phyloP scores from a whole-genome alignment of 139 green algal genomes.

The Chlorella sp. region DNA sequence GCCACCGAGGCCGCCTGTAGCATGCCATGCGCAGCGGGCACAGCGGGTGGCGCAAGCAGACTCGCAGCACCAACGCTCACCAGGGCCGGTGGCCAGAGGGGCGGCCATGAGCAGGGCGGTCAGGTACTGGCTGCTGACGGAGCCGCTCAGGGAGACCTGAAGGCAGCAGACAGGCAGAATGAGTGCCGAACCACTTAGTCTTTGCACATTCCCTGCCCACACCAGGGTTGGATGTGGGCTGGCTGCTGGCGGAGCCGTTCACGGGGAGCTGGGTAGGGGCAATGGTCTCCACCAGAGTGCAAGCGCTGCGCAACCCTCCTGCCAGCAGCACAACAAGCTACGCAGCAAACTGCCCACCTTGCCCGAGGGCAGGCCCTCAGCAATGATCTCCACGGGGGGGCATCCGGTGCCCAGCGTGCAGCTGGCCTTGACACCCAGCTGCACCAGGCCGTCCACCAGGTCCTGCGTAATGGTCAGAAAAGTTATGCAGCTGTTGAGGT shows the following conservation, averaged over 20 bases:
- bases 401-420: constrained; percentile 96
- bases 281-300: background rate
- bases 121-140: constrained; percentile 93
- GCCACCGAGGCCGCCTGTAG: too few species aligned
- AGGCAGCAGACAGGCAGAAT: too few species aligned
- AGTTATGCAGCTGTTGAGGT: constrained; percentile 69
- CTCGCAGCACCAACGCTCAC: background rate
- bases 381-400: constrained; percentile 90
- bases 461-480: background rate
- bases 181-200: too few species aligned
- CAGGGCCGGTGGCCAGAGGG: constrained; percentile 78
- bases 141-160: constrained; percentile 77
- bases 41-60: too few species aligned
- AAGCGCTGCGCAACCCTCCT: too few species aligned
- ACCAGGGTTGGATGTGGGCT: too few species aligned
- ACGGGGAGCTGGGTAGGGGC: background rate
- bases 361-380: constrained; percentile 84
- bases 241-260: too few species aligned
- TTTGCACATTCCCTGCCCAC: too few species aligned
- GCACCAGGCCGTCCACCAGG: constrained; percentile 41
- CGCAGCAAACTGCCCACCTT: too few species aligned
- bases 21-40: background rate
- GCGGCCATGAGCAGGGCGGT: constrained; percentile 98
- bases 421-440: constrained; percentile 93
- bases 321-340: too few species aligned